Conservation (phyloP, 2,329 filamentous ascomycete species). For the Parastagonospora nodorum region DNA sequence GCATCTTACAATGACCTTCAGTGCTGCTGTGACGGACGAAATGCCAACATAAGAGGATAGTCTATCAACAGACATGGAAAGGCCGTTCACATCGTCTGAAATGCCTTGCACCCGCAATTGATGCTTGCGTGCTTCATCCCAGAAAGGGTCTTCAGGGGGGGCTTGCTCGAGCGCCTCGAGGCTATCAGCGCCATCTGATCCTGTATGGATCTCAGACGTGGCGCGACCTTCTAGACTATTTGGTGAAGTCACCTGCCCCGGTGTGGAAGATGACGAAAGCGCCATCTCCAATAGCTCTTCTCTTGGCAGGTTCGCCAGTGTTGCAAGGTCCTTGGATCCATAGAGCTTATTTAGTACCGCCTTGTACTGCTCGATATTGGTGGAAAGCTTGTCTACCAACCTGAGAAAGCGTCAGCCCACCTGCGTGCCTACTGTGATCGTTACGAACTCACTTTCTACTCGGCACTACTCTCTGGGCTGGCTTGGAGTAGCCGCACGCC, state of each 20-base stretch:
- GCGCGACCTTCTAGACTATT: conserved; percentile 31
- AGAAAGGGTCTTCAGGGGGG: conserved; percentile 66
- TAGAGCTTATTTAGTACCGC: conserved; percentile 51
- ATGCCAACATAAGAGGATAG: conserved; percentile 71
- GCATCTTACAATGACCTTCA: conserved; percentile 69
- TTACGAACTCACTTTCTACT: conserved; percentile 70
- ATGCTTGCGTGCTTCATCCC: conserved; percentile 65
- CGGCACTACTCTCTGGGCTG: conserved; percentile 74
- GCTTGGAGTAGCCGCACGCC: conserved; percentile 80
- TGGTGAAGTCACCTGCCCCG: conserved; percentile 39
- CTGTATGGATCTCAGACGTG: conserved; percentile 45
- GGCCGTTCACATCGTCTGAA: conserved; percentile 72
- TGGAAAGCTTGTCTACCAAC: conserved; percentile 60
- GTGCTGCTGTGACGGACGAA: conserved; percentile 74
- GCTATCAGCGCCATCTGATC: conserved; percentile 57
- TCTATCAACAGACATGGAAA: conserved; percentile 66
- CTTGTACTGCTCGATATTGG: conserved; percentile 55
- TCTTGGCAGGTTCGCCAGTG: conserved; percentile 46
- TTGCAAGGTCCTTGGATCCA: conserved; percentile 49
- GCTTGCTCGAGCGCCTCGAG: conserved; percentile 71
- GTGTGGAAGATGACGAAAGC: conserved; percentile 45
- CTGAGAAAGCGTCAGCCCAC: conserved; percentile 34
- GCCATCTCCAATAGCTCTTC: conserved; percentile 54
- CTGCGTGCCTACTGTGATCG: background rate
- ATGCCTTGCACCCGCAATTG: conserved; percentile 54